Base-by-base conservation (phyloP, 306 rosid species). In the Adenanthera pavonina region DNA sequence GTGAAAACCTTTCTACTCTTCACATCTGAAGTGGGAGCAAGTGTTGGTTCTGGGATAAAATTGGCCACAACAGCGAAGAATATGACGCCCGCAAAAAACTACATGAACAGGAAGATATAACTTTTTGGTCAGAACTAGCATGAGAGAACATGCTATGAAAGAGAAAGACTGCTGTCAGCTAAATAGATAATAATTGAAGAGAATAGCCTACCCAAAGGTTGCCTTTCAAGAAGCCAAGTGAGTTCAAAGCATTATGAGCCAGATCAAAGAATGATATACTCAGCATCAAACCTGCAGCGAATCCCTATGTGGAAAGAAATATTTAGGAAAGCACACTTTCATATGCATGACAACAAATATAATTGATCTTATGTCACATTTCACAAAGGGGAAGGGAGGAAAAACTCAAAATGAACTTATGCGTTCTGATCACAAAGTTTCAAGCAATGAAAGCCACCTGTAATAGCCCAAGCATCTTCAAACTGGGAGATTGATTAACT, bases 231-330 rank as follows among this genome's bases (percentile, higher is more conserved):
- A 96, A 96, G 41, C 99, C 99, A 46, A 96, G 88, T 9, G 99
- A 89, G 85, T 96, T 96, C 53, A 94, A 83, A 77, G 99, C 97
- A 77, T 93, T 96, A 82, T 94, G 99, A 89, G 99, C 99, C 75
- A 96, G 89, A 86, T 96, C 99, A 52, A 96, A 91, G 90, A 96
- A 94, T 41, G 99, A 95, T 76, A 92, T 95, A 88, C 99, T 95
- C 43, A 95, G 85, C 98, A 95, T 92, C 80, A 95, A 86, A 81
- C 99, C 99, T 67, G 97, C 98, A 49, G 99, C 99, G 87, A 95
- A 95, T 76, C 98, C 98, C 99, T 93, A 85, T 76, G 78, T 30
- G 46, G 30, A 85, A 78, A 11, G 51, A 77, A 83, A 38, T 53
- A 43, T 51, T 77, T 82, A 19, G 35, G 34, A 66, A 56, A 80